Percentiles rank a stretch among this genome's conserved stretches.
These are phyloP conservation scores for Dendrostoma leiphaemia DNA, from an alignment of 2,329 filamentous ascomycete genomes.

Conservation along the genomic window DNA sequence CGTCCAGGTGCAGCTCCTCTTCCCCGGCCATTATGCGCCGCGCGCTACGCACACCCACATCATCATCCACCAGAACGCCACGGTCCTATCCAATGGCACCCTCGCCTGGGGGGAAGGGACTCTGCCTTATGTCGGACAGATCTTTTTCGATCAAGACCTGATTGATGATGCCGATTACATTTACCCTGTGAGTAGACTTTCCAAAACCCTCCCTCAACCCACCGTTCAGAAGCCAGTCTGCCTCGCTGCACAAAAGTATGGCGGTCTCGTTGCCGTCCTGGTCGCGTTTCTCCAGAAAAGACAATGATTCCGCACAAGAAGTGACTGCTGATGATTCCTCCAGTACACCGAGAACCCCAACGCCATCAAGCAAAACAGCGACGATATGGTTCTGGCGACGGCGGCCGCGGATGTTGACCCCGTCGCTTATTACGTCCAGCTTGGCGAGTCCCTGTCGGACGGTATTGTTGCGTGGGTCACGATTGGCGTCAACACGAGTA, in stretches of 20 bases:
- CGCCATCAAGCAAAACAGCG: slow-evolving; percentile 46
- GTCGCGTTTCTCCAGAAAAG: no score
- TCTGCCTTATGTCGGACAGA: slow-evolving; percentile 61
- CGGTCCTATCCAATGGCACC: slow-evolving; percentile 31
- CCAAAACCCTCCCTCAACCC: no score
- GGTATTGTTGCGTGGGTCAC: slow-evolving; percentile 54
- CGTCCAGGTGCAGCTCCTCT: slow-evolving; percentile 5
- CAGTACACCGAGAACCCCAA: slow-evolving; percentile 44
- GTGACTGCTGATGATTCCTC: background rate
- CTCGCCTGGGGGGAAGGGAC: slow-evolving; percentile 30
- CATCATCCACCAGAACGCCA: slow-evolving; percentile 36
- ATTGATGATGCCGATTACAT: slow-evolving; percentile 47
- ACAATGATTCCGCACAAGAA: no score
- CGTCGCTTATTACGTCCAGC: slow-evolving; percentile 54
- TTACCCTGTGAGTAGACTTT: slow-evolving; percentile 32
- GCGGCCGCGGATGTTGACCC: slow-evolving; percentile 54
- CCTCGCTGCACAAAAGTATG: no score
- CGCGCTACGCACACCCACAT: slow-evolving; percentile 18
- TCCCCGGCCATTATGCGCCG: slow-evolving; percentile 9
- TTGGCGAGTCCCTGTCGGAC: slow-evolving; percentile 51
- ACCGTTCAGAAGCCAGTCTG: no score
- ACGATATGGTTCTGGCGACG: slow-evolving; percentile 50
- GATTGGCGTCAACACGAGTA: background rate
- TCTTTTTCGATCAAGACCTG: slow-evolving; percentile 62
- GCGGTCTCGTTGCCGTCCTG: no score